Evolutionary conservation across 169 alveolate species (phyloP).

Genomic region (Plasmodium malariae): DNA sequence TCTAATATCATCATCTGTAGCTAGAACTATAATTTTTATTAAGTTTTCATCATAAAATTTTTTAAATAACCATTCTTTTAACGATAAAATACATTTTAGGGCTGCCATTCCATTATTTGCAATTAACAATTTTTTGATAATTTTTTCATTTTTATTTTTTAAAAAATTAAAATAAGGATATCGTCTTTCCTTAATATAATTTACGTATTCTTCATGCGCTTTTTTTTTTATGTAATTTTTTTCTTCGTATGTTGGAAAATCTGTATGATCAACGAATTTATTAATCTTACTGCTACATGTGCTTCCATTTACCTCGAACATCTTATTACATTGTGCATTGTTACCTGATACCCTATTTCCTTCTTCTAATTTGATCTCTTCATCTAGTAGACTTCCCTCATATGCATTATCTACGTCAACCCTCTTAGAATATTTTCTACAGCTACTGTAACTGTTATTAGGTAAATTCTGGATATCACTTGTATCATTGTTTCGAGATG

Average conservation of each 20-base stretch:
- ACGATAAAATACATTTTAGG: conserved; percentile 79
- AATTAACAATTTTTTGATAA: conserved; percentile 78
- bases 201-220: conserved; percentile 38
- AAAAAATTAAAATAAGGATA: conserved; percentile 57
- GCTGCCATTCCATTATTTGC: conserved; percentile 85
- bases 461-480: not conserved
- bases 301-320: too few species aligned
- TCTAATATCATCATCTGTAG: conserved; percentile 80
- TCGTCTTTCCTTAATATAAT: conserved; percentile 55
- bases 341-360: not conserved
- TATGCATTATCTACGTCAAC: not conserved
- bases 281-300: not conserved
- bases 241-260: conserved; percentile 60
- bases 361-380: not conserved
- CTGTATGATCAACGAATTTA: not conserved
- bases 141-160: conserved; percentile 51
- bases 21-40: conserved; percentile 81
- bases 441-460: not conserved
- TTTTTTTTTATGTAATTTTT: conserved; percentile 37
- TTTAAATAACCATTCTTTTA: conserved; percentile 83
- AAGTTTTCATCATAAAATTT: conserved; percentile 80
- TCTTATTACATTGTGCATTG: too few species aligned
- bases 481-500: conserved; percentile 1
- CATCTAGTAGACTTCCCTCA: not conserved
- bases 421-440: not conserved